Evolutionary conservation across 768 basidiomycete species (phyloP).

Genomic region (Lactarius sanguifluus): DNA sequence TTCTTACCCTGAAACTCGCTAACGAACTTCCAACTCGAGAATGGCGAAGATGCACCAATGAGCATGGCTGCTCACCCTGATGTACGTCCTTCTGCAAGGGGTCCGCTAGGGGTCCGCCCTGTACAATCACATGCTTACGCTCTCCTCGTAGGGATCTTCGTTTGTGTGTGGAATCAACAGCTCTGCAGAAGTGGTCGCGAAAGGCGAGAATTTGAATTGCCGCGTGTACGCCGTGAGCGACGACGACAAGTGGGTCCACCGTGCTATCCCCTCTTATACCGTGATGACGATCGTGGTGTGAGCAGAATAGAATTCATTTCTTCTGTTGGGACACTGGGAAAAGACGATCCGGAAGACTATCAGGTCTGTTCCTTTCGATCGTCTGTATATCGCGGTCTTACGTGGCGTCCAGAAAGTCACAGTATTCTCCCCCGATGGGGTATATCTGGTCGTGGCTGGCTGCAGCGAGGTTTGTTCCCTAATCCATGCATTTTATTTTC

Average conservation of each 20-base stretch:
- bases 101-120: slow-evolving; percentile 14
- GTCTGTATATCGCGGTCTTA: slow-evolving; percentile 10
- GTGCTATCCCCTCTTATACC: not conserved
- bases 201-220: slow-evolving; percentile 81
- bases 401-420: slow-evolving; percentile 75
- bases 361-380: slow-evolving; percentile 53
- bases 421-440: slow-evolving; percentile 67
- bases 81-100: slow-evolving; percentile 41
- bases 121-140: slow-evolving; percentile 3
- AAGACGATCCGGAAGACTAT: slow-evolving; percentile 72
- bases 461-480: slow-evolving; percentile 56
- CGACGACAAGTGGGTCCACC: slow-evolving; percentile 54
- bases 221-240: slow-evolving; percentile 58
- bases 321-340: slow-evolving; percentile 60
- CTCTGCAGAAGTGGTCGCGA: slow-evolving; percentile 55
- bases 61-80: slow-evolving; percentile 73
- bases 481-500: not conserved
- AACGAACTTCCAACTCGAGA: slow-evolving; percentile 75
- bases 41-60: slow-evolving; percentile 94
- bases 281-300: slow-evolving; percentile 4
- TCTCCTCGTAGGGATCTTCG: slow-evolving; percentile 42
- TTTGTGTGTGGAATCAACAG: slow-evolving; percentile 91
- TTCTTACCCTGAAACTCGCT: slow-evolving; percentile 53
- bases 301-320: slow-evolving; percentile 53
- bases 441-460: slow-evolving; percentile 69